Percentiles rank a stretch among this genome's conserved stretches.
phyloP scores from a whole-genome alignment of 2,329 filamentous ascomycete species.

The Pezicula radicicola region DNA sequence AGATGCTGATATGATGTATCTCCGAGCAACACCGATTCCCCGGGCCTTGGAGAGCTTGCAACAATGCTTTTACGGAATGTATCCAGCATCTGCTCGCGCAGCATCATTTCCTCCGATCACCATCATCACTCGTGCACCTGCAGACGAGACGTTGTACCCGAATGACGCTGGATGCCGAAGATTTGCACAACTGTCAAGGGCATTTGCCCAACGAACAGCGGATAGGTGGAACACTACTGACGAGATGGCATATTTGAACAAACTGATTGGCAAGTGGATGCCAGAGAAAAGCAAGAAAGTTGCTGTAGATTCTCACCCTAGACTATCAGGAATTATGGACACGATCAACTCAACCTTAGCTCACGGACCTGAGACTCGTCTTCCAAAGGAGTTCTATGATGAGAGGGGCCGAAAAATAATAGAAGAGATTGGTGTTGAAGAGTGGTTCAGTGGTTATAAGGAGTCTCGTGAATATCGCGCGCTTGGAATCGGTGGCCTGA shows the following conservation, averaged over 20 bases:
- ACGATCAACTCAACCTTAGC: constrained; percentile 86
- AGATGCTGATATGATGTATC: constrained; percentile 60
- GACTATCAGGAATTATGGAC: constrained; percentile 90
- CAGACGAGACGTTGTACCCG: constrained; percentile 76
- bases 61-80: constrained; percentile 72
- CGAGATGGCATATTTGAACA: constrained; percentile 82
- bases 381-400: constrained; percentile 89
- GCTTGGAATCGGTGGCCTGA: constrained; percentile 79
- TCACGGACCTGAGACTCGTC: constrained; percentile 73
- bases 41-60: constrained; percentile 76
- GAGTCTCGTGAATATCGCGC: constrained; percentile 86
- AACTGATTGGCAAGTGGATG: constrained; percentile 81
- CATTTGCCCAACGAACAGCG: constrained; percentile 70
- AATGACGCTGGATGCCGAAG: constrained; percentile 74
- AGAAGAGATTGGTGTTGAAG: constrained; percentile 74
- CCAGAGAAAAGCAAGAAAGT: constrained; percentile 64
- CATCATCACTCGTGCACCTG: constrained; percentile 60
- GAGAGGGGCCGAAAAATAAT: constrained; percentile 65
- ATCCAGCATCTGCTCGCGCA: constrained; percentile 53
- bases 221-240: constrained; percentile 71
- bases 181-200: constrained; percentile 65
- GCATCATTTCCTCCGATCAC: constrained; percentile 56
- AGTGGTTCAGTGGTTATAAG: constrained; percentile 87
- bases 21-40: constrained; percentile 71
- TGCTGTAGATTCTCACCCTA: constrained; percentile 79